phyloP scores from a whole-genome alignment of 345 rosid species.

The Gossypium herbaceum region DNA sequence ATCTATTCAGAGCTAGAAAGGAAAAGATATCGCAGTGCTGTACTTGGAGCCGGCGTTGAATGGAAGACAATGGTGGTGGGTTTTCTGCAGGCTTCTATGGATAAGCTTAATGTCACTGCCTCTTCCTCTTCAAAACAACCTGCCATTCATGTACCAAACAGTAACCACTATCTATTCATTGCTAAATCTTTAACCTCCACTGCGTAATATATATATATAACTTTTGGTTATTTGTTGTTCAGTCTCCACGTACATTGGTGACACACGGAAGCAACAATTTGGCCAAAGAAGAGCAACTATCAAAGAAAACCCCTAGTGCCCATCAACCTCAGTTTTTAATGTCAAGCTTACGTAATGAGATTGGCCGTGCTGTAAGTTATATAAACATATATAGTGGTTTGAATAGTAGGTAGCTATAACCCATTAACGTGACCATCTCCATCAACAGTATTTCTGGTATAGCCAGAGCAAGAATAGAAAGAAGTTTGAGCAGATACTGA shows the following conservation, averaged over 20 bases:
- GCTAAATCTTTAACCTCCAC: not conserved
- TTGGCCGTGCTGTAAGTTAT: not conserved
- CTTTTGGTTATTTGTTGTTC: not conserved
- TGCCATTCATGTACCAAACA: not conserved
- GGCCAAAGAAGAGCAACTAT: not conserved
- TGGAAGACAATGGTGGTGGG: not conserved
- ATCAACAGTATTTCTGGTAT: slow-evolving; percentile 9
- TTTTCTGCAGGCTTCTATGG: not conserved
- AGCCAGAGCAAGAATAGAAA: not conserved
- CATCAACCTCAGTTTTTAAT: not conserved
- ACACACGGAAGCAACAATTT: no score
- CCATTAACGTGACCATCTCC: not conserved
- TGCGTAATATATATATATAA: not conserved
- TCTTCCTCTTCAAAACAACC: not conserved
- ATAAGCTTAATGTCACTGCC: not conserved
- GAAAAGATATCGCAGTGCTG: not conserved
- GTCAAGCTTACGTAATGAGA: not conserved
- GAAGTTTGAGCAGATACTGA: not conserved
- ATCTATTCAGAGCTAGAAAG: not conserved
- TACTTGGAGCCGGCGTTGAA: not conserved
- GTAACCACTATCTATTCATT: no score
- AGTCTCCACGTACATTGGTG: not conserved
- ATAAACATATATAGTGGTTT: not conserved
- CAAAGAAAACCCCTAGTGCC: not conserved
- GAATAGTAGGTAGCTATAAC: no score